Evolutionary conservation across 1,139 yeast genomes (phyloP).

Genomic region (Candida sanyaensis): DNA sequence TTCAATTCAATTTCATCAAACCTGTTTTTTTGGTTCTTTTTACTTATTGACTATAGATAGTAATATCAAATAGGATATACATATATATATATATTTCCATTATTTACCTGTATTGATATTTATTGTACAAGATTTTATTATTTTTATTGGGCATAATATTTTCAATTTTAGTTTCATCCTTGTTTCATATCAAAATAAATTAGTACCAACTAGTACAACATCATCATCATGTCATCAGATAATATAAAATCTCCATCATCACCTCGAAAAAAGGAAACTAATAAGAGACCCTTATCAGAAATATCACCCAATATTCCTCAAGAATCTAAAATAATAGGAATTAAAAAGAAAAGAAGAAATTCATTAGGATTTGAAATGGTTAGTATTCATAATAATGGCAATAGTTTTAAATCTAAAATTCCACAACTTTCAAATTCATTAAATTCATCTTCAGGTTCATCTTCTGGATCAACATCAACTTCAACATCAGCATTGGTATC

Average conservation of each 20-base stretch:
- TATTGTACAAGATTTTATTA: neutral
- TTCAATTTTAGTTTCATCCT: conserved; percentile 5
- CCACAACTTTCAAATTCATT: conserved; percentile 8
- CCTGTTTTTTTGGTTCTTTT: no score
- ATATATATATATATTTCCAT: neutral
- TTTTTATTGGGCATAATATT: neutral
- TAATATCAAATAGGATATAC: neutral
- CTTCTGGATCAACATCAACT: conserved; percentile 1
- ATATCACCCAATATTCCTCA: conserved; percentile 9
- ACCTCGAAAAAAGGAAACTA: neutral
- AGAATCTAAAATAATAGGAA: neutral
- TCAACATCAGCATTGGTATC: conserved; percentile 1
- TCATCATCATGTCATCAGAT: neutral
- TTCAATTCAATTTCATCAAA: neutral
- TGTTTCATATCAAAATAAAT: conserved; percentile 8
- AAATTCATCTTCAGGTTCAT: conserved; percentile 5
- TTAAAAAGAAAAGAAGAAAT: conserved; percentile 8
- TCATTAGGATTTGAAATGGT: conserved; percentile 13
- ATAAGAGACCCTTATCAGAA: conserved; percentile 11
- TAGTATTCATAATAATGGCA: conserved; percentile 6
- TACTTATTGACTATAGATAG: neutral
- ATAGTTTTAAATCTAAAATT: conserved; percentile 9
- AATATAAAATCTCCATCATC: conserved; percentile 1
- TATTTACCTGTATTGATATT: neutral
- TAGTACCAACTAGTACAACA: neutral